A percentile compares a stretch with the other conserved stretches of the same genome.
These are phyloP conservation scores for Lentithecium fluviatile DNA, from an alignment of 495 filamentous ascomycete genomes.

Conservation along the genomic window DNA sequence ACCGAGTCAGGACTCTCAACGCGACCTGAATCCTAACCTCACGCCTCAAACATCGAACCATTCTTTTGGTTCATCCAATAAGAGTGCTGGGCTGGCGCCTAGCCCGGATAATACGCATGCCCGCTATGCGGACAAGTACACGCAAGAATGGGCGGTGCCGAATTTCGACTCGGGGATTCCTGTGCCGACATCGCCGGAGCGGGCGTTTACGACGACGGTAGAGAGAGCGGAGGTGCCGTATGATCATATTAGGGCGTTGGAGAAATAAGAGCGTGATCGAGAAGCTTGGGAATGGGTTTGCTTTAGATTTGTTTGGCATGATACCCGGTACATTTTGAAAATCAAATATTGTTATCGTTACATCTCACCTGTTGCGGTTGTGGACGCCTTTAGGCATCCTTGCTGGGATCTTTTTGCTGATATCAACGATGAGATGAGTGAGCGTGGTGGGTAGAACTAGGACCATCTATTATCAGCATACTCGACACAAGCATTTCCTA, in stretches of 20 bases:
- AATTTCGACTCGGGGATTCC: conserved; percentile 13
- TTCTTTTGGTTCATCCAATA: not conserved
- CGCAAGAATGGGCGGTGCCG: conserved; percentile 25
- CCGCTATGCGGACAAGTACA: conserved; percentile 19
- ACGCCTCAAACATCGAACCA: conserved; percentile 1
- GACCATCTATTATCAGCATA: too few relatives aligned
- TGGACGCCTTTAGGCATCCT: too few relatives aligned
- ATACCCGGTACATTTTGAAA: not conserved
- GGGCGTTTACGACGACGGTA: conserved; percentile 26
- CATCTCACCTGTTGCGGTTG: too few relatives aligned
- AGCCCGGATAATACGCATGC: not conserved
- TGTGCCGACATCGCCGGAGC: not conserved
- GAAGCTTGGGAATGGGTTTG: not conserved
- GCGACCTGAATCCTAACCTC: conserved; percentile 10
- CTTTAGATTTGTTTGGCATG: not conserved
- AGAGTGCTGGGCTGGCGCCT: not conserved
- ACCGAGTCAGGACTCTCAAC: conserved; percentile 10
- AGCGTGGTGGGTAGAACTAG: too few relatives aligned
- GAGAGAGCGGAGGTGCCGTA: conserved; percentile 24
- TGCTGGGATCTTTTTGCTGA: too few relatives aligned
- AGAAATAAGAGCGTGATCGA: conserved; percentile 12
- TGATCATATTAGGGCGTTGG: conserved; percentile 28
- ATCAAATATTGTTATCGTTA: too few relatives aligned
- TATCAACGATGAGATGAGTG: too few relatives aligned
- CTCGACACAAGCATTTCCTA: too few relatives aligned